Evolutionary conservation across 495 filamentous ascomycete genomes (phyloP).

Genomic region (Daldinia vernicosa): DNA sequence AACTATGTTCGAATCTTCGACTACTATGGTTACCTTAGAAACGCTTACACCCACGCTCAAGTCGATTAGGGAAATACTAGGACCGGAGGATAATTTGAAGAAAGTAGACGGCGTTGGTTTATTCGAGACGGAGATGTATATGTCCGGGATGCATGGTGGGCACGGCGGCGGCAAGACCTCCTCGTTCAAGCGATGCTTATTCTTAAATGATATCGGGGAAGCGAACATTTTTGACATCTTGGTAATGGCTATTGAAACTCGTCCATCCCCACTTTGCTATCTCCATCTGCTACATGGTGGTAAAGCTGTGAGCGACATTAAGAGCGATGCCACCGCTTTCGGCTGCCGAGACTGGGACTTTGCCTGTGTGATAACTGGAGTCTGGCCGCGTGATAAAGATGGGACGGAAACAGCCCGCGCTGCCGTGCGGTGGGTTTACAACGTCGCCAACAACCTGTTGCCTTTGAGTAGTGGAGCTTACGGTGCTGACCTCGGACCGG

Average conservation of each 20-base stretch:
- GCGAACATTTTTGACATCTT: slow-evolving; percentile 51
- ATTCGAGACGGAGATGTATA: slow-evolving; percentile 70
- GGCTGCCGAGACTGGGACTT: slow-evolving; percentile 72
- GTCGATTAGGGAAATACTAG: slow-evolving; percentile 46
- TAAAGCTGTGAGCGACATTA: slow-evolving; percentile 60
- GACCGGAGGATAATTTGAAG: slow-evolving; percentile 49
- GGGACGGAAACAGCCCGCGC: slow-evolving; percentile 54
- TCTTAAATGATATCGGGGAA: slow-evolving; percentile 63
- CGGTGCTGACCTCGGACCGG: slow-evolving; percentile 69
- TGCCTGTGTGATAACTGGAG: slow-evolving; percentile 71
- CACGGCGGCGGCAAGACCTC: slow-evolving; percentile 67
- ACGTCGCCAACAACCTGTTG: slow-evolving; percentile 57
- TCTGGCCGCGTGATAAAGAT: slow-evolving; percentile 68
- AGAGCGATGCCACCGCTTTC: slow-evolving; percentile 63
- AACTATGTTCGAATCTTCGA: slow-evolving; percentile 60
- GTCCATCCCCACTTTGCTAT: slow-evolving; percentile 67
- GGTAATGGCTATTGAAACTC: slow-evolving; percentile 56
- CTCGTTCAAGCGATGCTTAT: slow-evolving; percentile 72
- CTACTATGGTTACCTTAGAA: slow-evolving; percentile 40
- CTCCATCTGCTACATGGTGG: slow-evolving; percentile 71
- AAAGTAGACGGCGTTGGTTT: slow-evolving; percentile 59
- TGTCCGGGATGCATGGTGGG: slow-evolving; percentile 68
- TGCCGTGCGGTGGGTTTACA: slow-evolving; percentile 66
- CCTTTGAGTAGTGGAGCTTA: slow-evolving; percentile 64
- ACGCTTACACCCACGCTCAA: slow-evolving; percentile 13